Evolutionary conservation across 352 stramenopile species (phyloP), one percentile per base, ranked within the genome.

Genomic region (Thalassiosira hispida): DNA sequence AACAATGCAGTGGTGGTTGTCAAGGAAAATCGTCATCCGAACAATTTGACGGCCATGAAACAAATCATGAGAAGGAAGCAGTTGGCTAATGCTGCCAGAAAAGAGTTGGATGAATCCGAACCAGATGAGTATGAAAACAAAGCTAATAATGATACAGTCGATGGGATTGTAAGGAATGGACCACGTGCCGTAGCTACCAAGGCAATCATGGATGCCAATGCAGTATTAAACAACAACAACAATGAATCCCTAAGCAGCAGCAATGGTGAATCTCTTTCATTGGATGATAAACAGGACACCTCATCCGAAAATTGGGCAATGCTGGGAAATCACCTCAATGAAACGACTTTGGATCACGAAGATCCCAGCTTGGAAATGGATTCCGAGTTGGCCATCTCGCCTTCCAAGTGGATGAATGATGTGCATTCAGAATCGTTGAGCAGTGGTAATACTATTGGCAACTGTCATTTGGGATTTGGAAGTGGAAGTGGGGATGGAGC

Each of bases 11-110:
- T n/a, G n/a, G n/a, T n/a, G n/a, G n/a, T n/a, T 23, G 20, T 25
- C 4, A 56, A 64, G 4, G 55, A 70, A 35, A 71, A 79, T 67
- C 9, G 11, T 27, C 23, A 84, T 46, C 56, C 56, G 18, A 57
- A 53, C 22, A 73, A 79, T 44, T 33, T 61, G 4, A 23, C 47
- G n/a, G 47, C 70, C 22, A 85, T 81, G 77, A 79, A 60, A 40
- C 46, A 73, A 35, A 85, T 85, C 25, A 85, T 77, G 70, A 51
- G 25, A 35, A 23, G 57, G 38, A 63, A 57, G 52, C 51, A 52
- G 11, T 12, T 16, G 35, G 35, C 51, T 7, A 40, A 68, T 49
- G 6, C 47, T 23, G 35, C 53, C 14, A n/a, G 46, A 27, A 49
- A 67, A 44, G 49, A 52, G 18, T 14, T 31, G 44, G 47, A 46